Evolutionary conservation across 768 basidiomycete genomes (phyloP), one percentile per base, ranked within the genome.

Genomic region (Psilocybe tampanensis): DNA sequence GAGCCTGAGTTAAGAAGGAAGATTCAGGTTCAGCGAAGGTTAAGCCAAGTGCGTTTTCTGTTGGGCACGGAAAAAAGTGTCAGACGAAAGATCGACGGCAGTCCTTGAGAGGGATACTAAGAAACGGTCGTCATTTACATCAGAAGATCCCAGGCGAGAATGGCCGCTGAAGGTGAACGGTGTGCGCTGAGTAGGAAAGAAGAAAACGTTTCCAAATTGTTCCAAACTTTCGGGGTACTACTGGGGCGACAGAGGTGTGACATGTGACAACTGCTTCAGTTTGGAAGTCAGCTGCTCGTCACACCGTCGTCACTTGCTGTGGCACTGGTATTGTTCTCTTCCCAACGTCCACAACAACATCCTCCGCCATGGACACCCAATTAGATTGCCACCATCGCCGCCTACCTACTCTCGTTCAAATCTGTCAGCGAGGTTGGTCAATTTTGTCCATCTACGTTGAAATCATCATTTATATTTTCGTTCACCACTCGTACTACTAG

Each of bases 391-490:
- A 34, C 13, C 57, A 62, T 55, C 72, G 77, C 54, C 79, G 80
- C 22, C 70, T 92, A 21, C 88, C 84, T 21, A 78, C 84, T 32
- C 81, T 93, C 32, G 86, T 88, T 1, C 74, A 81, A 39, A 80
- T 83, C 47, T 93, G 91, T 62, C 90, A 92, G 69, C 81, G 88
- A 69, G 85, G 90, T 91, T 62, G 70, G 84, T 62, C 39, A 26
- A 45, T 56, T 34, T 52, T 49, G 29, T 22, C 33, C 8, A 34
- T 39, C 36, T 39, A 13, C 36, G 12, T 39, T 34, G 8, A 8
- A 34, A 7, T 15, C 12, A 15, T 39, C 18, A 29, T 39, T 49
- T 22, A 47, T 39, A 34, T 24, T 23, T 23, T 44, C 42, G 21
- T 55, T 54, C 24, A 90, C 29, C 9, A 29, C 9, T 29, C 4